These are phyloP conservation scores for Gyrodon lividus DNA, from an alignment of 768 basidiomycete genomes.

Conservation along the genomic window DNA sequence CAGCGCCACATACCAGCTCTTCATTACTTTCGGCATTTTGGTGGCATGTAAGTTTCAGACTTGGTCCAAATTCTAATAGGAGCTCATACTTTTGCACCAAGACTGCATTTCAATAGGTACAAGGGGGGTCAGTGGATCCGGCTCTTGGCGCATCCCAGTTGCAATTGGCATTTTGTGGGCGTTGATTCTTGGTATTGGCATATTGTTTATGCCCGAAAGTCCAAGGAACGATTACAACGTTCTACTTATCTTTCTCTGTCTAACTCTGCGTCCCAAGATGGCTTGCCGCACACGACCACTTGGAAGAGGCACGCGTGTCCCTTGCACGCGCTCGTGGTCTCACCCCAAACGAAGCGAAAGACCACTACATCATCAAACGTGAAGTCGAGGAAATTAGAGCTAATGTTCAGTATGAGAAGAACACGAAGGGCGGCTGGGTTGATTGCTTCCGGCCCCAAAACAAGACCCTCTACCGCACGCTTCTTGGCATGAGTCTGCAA, in stretches of 20 bases:
- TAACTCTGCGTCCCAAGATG: constrained; percentile 36
- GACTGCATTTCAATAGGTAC: constrained; percentile 73
- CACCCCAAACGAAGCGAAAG: constrained; percentile 35
- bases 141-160: constrained; percentile 62
- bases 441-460: constrained; percentile 59
- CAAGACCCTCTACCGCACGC: constrained; percentile 63
- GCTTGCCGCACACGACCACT: constrained; percentile 49
- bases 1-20: constrained; percentile 54
- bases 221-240: constrained; percentile 38
- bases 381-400: constrained; percentile 56
- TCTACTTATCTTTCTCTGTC: not conserved
- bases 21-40: constrained; percentile 71
- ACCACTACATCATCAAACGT: constrained; percentile 41
- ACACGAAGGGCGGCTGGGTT: constrained; percentile 54
- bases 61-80: not conserved
- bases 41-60: constrained; percentile 49
- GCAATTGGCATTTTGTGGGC: constrained; percentile 66
- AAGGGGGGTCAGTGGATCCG: constrained; percentile 42
- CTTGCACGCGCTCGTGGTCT: constrained; percentile 52
- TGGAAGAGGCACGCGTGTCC: constrained; percentile 48
- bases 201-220: constrained; percentile 69
- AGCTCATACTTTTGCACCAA: constrained; percentile 17
- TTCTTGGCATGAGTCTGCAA: constrained; percentile 65
- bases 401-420: constrained; percentile 49
- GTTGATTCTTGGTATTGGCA: constrained; percentile 57